These are phyloP conservation scores for Hypoxylon rubiginosum DNA, from an alignment of 2,329 filamentous ascomycete species.

Conservation along the genomic window DNA sequence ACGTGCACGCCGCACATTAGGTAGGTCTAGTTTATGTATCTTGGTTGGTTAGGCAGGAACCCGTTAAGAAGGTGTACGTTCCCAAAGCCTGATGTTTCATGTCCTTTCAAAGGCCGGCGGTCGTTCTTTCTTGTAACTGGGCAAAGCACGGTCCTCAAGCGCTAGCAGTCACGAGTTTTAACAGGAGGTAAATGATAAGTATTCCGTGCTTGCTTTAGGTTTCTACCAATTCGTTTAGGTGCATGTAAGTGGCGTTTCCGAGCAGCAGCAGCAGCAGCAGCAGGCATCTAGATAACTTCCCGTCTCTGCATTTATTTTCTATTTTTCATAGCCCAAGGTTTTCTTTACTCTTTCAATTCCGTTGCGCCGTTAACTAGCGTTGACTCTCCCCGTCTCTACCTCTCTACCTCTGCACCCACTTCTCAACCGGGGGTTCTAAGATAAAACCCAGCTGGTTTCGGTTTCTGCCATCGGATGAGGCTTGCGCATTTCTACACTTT, in stretches of 20 bases:
- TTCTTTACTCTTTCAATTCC: too few species aligned
- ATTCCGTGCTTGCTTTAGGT: neutral
- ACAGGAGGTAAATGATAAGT: neutral
- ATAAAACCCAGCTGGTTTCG: too few species aligned
- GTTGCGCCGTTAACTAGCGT: too few species aligned
- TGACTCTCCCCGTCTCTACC: too few species aligned
- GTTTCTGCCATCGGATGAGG: too few species aligned
- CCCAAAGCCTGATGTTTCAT: neutral
- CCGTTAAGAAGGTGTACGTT: neutral
- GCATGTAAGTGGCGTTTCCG: neutral
- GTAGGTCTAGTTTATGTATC: neutral
- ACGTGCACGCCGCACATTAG: neutral
- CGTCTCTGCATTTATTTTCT: too few species aligned
- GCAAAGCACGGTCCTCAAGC: neutral
- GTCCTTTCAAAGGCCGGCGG: neutral
- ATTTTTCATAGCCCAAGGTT: too few species aligned
- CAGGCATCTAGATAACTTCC: too few species aligned
- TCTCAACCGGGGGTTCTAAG: too few species aligned
- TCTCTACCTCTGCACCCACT: too few species aligned
- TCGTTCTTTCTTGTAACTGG: neutral
- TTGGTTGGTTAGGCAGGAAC: neutral
- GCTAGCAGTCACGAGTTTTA: too few species aligned
- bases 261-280: neutral
- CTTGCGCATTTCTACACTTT: too few species aligned
- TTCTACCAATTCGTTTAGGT: neutral